Base-by-base conservation (phyloP, 805 yeast species). In the Candida taoyuanica region DNA sequence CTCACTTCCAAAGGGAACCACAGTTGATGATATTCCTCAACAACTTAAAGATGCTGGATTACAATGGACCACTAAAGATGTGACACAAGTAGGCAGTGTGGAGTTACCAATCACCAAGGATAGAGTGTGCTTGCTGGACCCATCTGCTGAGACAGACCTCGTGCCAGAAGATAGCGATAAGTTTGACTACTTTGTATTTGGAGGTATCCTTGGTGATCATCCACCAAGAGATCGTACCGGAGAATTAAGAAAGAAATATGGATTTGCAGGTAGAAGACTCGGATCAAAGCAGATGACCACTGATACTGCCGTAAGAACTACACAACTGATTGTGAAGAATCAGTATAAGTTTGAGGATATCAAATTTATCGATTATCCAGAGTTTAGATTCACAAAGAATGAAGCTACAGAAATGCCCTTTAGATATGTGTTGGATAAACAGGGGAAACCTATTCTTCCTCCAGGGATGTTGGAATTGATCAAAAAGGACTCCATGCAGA, bases 401-500 rank as follows among this genome's bases (percentile, higher is more conserved):
- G 98, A 93, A 62, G 85, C 95, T 3, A 88, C 96, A 0, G 97
- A 91, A 58, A 91, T 91, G 98, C 98, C 98, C 3, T 91, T 91
- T 66, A 73, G 98, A 56, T 91, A 91, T 53, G 82, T 91, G 14
- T 63, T 80, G 42, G 85, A 84, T 50, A 59, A 54, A 0, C 50
- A 71, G 1, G 77, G 76, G 4, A 71, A 74, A 44, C 98, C 98
- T 1, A 84, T 93, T 9, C 68, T 91, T 55, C 98, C 98, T 1
- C 73, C 74, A 39, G 98, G 98, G 0, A 91, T 91, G 98, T 65
- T 86, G 40, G 81, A 81, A 23, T 71, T 91, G 58, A 91, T 91
- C 53, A 80, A 81, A 56, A 75, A 75, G 47, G 98, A 91, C 54
- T 79, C 94, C 3, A 89, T 85, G 47, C 88, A 87, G 62, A 75